Evolutionary conservation across 2,329 filamentous ascomycete genomes (phyloP), one percentile per base, ranked within the genome.

Genomic region (Neopestalotiopsis clavispora): DNA sequence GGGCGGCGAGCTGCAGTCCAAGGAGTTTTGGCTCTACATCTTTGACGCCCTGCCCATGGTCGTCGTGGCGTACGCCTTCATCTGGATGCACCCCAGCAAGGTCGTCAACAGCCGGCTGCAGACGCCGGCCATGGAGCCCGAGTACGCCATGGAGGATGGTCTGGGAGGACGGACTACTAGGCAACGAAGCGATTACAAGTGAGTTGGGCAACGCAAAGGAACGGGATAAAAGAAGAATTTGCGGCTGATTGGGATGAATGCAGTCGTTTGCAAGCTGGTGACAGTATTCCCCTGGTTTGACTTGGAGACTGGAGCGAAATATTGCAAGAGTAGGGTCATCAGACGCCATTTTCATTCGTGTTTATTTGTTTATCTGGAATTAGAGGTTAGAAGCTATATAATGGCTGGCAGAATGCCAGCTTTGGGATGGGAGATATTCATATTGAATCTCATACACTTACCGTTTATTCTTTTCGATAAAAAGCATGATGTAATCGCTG

Each of bases 21-120:
- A 81, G 52, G 85, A 87, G 76, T 78, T 79, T 66, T 84, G 78
- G 30, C 68, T 85, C 4, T 86, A 86, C 71, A 75, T 82, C 20
- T 84, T 86, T 67, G 84, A 87, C 40, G 67, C 69, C 2, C 52
- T 73, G 20, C 62, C 60, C 6, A 74, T 72, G 70, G 32, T 71
- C 28, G 10, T 66, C 34, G 71, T 74, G 5, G 66, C 69, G 5
- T 5, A 69, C 7, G 32, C 67, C 7, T 72, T 71, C 42, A 71
- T 69, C 57, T 65, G 68, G 67, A 68, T 67, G 52, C 70, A 74
- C 34, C 71, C 71, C 10, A 70, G 70, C 58, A 64, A 64, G 5
- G 68, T 71, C 10, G 38, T 73, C 49, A 38, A 28, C 56, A 52
- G 65, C 32, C 7, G 60, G 13, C 7, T 30, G 23, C 23, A 28